Evolutionary conservation across 495 filamentous ascomycete species (phyloP).

Genomic region (Aspergillus homomorphus): DNA sequence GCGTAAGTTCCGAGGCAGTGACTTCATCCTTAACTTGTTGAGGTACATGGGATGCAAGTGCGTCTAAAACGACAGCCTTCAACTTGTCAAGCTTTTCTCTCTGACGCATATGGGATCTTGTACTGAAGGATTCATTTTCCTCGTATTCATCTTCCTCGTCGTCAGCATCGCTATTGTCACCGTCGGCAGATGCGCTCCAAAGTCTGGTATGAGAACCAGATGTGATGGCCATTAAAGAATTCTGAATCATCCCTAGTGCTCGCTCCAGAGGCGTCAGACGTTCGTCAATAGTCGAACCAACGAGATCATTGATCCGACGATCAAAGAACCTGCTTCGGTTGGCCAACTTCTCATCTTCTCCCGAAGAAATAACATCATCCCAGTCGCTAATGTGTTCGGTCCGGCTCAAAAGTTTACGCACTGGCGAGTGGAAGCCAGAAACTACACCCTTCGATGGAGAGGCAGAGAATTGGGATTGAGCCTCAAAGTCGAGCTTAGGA

Average conservation of each 20-base stretch:
- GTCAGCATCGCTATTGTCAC: slow-evolving; percentile 84
- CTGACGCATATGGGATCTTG: slow-evolving; percentile 60
- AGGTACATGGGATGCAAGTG: slow-evolving; percentile 56
- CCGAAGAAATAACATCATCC: slow-evolving; percentile 80
- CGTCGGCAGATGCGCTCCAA: slow-evolving; percentile 58
- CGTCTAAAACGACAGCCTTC: slow-evolving; percentile 74
- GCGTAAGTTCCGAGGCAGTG: slow-evolving; percentile 41
- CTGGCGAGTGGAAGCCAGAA: slow-evolving; percentile 48
- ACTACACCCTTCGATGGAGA: slow-evolving; percentile 39
- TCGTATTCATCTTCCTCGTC: slow-evolving; percentile 82
- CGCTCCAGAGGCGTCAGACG: slow-evolving; percentile 76
- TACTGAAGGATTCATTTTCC: slow-evolving; percentile 36
- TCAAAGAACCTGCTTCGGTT: slow-evolving; percentile 79
- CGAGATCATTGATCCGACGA: slow-evolving; percentile 77
- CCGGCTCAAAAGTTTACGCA: slow-evolving; percentile 64
- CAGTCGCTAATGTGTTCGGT: slow-evolving; percentile 79
- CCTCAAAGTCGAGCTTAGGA: slow-evolving; percentile 45
- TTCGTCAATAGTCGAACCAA: slow-evolving; percentile 73
- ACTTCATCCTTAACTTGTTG: slow-evolving; percentile 33
- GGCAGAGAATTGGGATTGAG: slow-evolving; percentile 36
- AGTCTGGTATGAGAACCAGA: slow-evolving; percentile 36
- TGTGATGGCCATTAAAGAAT: slow-evolving; percentile 54
- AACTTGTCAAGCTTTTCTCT: slow-evolving; percentile 82
- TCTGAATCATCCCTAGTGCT: slow-evolving; percentile 70
- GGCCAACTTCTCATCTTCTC: slow-evolving; percentile 76